Evolutionary conservation across 2,329 filamentous ascomycete species (phyloP), one percentile per base, ranked within the genome.

Genomic region (Periconia macrospinosa): DNA sequence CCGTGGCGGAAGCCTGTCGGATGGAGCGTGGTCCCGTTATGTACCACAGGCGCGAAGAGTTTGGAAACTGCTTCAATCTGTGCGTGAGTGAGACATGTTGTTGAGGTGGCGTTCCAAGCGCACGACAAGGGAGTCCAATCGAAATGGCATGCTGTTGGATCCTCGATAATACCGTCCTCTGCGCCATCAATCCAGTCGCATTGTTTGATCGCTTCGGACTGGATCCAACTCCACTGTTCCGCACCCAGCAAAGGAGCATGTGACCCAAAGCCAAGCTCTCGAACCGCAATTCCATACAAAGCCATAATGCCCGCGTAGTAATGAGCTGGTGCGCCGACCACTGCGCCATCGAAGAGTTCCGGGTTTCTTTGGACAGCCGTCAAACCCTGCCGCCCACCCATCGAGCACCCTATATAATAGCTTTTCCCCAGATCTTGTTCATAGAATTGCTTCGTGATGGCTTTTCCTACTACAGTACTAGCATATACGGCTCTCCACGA

Each of bases 141-240:
- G 14, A 63, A 59, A 1, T 58, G 33, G 46, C 66, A 69, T 2
- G 20, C 30, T 11, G 45, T 35, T 9, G 78, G 73, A 55, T 79
- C 75, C 59, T 79, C 78, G 41, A 81, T 65, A 49, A 81, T 76
- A 9, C 78, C 78, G 62, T 83, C 81, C 14, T 67, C 59, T 14
- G 75, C 73, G 20, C 78, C 78, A 56, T 83, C 81, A 7, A 81
- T 65, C 3, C 58, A 62, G 57, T 83, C 81, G 60, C 81, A 83
- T 60, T 83, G 79, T 7, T 70, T 67, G 19, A 83, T 54, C 42
- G 80, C 69, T 47, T 76, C 75, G 10, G 67, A 54, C 54, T 79
- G 73, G 2, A 71, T 55, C 1, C 68, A 63, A 10, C 64, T 58
- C 78, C 78, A 81, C 23, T 76, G 55, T 14, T 62, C 55, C 40